Base-by-base conservation (phyloP, 495 filamentous ascomycete species). In the Hypomontagnella monticulosa region DNA sequence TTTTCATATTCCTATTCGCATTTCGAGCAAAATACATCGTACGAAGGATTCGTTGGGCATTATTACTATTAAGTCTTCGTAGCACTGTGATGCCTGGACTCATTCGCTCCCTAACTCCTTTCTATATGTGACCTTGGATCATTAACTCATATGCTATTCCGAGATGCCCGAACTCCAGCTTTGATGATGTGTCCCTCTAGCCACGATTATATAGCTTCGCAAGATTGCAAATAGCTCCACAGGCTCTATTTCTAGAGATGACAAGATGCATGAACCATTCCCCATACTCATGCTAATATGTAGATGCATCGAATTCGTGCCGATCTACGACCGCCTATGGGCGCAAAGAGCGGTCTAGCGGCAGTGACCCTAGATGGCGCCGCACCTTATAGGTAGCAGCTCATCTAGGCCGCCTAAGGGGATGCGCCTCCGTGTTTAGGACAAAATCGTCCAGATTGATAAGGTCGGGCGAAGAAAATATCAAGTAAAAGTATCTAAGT, bases 401-500 rank as follows among this genome's bases (percentile, higher is more conserved):
- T 68, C 36, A 63, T 40, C 23, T 44, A 18, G 70, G 70, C 3
- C 87, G 79, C 63, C 76, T 85, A 14, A 93, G 84, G 2, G 89
- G 86, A 79, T 93, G 90, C 11, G 90, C 90, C 75, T 93, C 90
- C 4, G 90, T 93, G 70, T 91, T 93, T 32, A 83, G 62, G 9
- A 78, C 73, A 55, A 68, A 78, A 27, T 81, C 73, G 68, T 81
- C 78, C 72, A 96, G 76, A 74, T 82, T 89, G 23, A 93, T 76
- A 48, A 87, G 73, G 61, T 85, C 80, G 4, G 89, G 87, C 30
- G 92, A 86, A 32, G 85, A 88, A 67, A 93, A 97, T 51, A 93
- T 85, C 46, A 96, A 71, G 65, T 93, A 96, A 61, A 93, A 91
- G 73, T 96, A 96, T 65, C 95, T 94, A 60, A 93, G 75, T 8